A percentile compares a stretch with the other conserved stretches of the same genome.
Conservation (phyloP, 2,329 filamentous ascomycete species). For the Trichophyton mentagrophytes region DNA sequence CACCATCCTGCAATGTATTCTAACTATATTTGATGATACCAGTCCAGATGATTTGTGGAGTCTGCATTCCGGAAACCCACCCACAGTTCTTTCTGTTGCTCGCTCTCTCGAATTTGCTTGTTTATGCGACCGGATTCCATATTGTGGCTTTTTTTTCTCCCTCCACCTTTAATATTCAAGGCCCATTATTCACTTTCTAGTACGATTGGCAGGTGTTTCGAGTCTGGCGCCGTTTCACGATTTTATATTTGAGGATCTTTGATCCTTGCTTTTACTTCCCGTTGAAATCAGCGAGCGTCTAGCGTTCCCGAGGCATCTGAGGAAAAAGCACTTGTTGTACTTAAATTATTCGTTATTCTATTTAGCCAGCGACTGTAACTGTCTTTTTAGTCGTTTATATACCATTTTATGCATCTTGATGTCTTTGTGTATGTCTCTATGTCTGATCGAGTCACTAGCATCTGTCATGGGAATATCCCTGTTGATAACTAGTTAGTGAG, state of each 20-base stretch:
- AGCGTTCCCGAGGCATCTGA: neutral
- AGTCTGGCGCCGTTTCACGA: neutral
- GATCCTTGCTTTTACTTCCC: neutral
- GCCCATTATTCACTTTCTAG: neutral
- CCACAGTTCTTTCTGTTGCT: neutral
- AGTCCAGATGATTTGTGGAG: neutral
- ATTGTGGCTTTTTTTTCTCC: neutral
- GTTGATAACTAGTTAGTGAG: neutral
- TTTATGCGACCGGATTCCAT: too few species aligned
- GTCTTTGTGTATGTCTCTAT: neutral
- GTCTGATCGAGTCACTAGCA: neutral
- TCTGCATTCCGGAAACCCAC: neutral
- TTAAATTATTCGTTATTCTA: neutral
- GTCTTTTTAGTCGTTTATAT: neutral
- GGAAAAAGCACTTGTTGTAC: neutral
- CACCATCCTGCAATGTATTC: slow-evolving; percentile 40
- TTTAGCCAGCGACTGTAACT: neutral
- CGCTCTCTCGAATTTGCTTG: neutral
- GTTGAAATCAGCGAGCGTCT: neutral
- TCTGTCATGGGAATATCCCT: neutral
- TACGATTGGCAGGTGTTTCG: neutral
- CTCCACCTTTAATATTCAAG: neutral
- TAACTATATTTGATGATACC: slow-evolving; percentile 9
- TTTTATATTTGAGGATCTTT: neutral
- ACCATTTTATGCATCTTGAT: neutral